Evolutionary conservation across 1,284 basidiomycete species (phyloP), one percentile per base, ranked within the genome.

Genomic region (Apiotrichum veenhuisii): DNA sequence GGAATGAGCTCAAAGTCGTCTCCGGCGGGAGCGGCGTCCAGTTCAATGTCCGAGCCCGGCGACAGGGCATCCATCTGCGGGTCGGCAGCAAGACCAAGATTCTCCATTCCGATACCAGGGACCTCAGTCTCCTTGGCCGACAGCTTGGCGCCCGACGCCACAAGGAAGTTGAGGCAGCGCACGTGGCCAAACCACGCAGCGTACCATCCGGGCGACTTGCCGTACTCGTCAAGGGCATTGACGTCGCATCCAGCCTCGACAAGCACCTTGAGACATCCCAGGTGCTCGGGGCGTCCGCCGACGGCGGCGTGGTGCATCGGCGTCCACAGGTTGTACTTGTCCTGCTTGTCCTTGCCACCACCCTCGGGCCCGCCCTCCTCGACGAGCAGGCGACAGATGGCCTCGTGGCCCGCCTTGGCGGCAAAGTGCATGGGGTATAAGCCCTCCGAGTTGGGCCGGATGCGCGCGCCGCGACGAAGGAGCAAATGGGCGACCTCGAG

Each of bases 311-410:
- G 95, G 73, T 96, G 94, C 49, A 98, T 82, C 22, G 96, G 95
- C 9, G 95, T 98, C 93, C 96, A 98, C 73, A 95, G 89, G 70
- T 96, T 91, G 76, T 94, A 93, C 63, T 96, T 98, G 81, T 99
- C 95, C 5, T 87, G 85, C 25, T 85, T 82, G 73, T 98, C 91
- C 84, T 90, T 91, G 10, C 88, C 89, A 23, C 78, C 66, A 52
- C 77, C 70, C 57, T 75, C 67, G 8, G 68, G 57, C 42, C 76
- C 77, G 22, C 77, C 76, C 43, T 75, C 69, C 11, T 88, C 85
- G 5, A 93, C 80, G n/a, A 99, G 84, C 11, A 95, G 76, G 54
- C 80, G 82, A 69, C 94, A 91, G 25, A 96, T 85, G 26, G 87
- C 85, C 5, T 83, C 84, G 68, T 97, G 94, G 1, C 96, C 96